Base-by-base conservation (phyloP, 1,284 basidiomycete species). In the Fomitopsis betulina region DNA sequence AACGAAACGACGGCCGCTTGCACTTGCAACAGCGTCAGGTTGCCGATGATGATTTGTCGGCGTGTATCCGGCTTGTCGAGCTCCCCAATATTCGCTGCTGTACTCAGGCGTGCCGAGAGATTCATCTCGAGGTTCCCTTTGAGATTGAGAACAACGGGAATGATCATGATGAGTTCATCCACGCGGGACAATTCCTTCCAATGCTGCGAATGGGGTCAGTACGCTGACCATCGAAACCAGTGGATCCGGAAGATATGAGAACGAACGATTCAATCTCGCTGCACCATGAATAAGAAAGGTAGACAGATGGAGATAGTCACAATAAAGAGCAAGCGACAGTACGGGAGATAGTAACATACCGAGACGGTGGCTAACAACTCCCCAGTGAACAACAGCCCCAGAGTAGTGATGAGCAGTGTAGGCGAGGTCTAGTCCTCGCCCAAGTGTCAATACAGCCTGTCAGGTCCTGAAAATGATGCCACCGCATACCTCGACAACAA, bases 91-190 rank as follows among this genome's bases (percentile, higher is more conserved):
- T 97, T 93, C 35, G 84, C 86, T 4, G 87, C 84, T 1, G 90
- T 92, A 4, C 84, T 83, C 15, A 91, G 75, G n/a, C 89, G 80
- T 3, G 89, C 87, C 12, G 88, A 91, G 13, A 92, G 84, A 63
- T 95, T 96, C 92, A 96, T 96, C 74, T 96, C 95, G 49, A 98
- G 83, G 67, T 98, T 98, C 17, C 96, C 96, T 70, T 98, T 98
- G 62, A 99, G 85, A 68, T 98, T 99, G 65, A 96, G 83, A 23
- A 98, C 79, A 65, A 97, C 95, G 12, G 96, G 96, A 8, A 98
- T 89, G 58, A 98, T 91, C 78, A 98, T 96, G 68, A 98, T 96
- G 58, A 98, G 86, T 72, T 99, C 96, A 78, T 98, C 91, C 53
- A 96, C 85, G 56, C 89, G 83, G 54, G 82, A 80, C 82, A 99